A percentile compares a stretch with the other conserved stretches of the same genome.
phyloP scores from a whole-genome alignment of 208 protist genomes.

The Acanthamoeba triangularis region DNA sequence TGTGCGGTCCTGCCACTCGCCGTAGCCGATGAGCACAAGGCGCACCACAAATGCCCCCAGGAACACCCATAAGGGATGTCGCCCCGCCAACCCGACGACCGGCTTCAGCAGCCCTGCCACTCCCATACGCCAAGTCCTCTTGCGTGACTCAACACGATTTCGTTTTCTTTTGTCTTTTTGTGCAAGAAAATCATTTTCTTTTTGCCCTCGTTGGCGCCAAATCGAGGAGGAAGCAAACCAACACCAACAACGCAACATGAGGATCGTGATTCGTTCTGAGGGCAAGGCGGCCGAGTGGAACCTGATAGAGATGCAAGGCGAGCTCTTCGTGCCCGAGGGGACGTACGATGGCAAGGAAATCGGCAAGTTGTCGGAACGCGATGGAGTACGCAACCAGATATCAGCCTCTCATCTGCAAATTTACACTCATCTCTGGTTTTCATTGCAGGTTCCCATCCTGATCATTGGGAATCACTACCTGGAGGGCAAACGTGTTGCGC shows the following conservation, averaged over 20 bases:
- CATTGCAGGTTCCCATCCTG: constrained; percentile 35
- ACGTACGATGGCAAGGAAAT: constrained; percentile 56
- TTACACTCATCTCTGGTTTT: not conserved
- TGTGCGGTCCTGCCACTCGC: constrained; percentile 60
- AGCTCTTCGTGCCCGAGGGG: constrained; percentile 24
- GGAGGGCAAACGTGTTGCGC: constrained; percentile 51
- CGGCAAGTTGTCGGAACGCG: constrained; percentile 40
- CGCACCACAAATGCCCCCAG: not conserved
- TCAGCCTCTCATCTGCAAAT: not conserved
- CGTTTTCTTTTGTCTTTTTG: too few species aligned
- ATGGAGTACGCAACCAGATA: not conserved
- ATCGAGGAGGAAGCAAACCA: not conserved
- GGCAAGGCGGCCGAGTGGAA: constrained; percentile 44
- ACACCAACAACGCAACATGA: not conserved
- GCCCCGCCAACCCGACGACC: not conserved
- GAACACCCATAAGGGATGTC: constrained; percentile 11
- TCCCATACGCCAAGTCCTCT: not conserved
- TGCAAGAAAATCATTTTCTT: too few species aligned
- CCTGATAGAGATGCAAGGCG: constrained; percentile 62
- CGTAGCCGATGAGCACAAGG: constrained; percentile 28
- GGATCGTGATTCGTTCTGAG: constrained; percentile 37
- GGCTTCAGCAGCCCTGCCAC: not conserved
- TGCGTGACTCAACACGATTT: not conserved
- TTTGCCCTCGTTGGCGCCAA: not conserved
- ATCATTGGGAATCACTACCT: constrained; percentile 73